phyloP scores from a whole-genome alignment of 352 stramenopile genomes.

The Pythium apleroticum region DNA sequence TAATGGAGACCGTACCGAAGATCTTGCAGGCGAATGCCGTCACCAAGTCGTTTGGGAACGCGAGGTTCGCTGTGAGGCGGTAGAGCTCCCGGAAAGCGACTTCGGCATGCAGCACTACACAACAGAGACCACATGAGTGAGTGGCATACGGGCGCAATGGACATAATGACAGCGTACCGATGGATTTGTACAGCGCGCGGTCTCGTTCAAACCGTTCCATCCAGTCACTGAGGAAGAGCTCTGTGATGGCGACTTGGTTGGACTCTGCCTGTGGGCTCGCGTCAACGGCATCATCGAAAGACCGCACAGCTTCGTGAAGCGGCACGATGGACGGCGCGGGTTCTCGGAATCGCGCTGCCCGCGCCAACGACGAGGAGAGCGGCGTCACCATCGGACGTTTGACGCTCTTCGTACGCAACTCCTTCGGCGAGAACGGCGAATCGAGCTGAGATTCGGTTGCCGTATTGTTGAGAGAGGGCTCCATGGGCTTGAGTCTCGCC shows the following conservation, averaged over 20 bases:
- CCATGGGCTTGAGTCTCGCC: slow-evolving; percentile 4
- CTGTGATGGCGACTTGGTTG: slow-evolving; percentile 51
- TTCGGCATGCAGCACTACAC: slow-evolving; percentile 56
- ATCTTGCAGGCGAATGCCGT: slow-evolving; percentile 59
- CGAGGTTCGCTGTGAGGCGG: slow-evolving; percentile 52
- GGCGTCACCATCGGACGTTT: neutral
- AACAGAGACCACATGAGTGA: neutral
- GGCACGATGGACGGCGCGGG: slow-evolving; percentile 23
- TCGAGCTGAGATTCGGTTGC: neutral
- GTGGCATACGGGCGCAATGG: too few species aligned
- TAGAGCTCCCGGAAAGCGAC: slow-evolving; percentile 66
- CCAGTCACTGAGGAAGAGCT: slow-evolving; percentile 66
- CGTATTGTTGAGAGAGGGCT: neutral
- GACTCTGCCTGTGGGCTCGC: slow-evolving; percentile 49
- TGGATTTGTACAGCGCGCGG: slow-evolving; percentile 58
- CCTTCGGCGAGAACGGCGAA: neutral
- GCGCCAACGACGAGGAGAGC: neutral
- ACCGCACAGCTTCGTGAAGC: slow-evolving; percentile 55
- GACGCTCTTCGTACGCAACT: neutral
- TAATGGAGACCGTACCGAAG: slow-evolving; percentile 28
- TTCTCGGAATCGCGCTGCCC: slow-evolving; percentile 11
- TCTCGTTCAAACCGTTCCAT: slow-evolving; percentile 54
- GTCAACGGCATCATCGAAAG: slow-evolving; percentile 50
- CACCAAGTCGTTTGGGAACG: slow-evolving; percentile 55
- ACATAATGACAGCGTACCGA: slow-evolving; percentile 46